phyloP scores from a whole-genome alignment of 139 green algal genomes.

The Trebouxia sp. region DNA sequence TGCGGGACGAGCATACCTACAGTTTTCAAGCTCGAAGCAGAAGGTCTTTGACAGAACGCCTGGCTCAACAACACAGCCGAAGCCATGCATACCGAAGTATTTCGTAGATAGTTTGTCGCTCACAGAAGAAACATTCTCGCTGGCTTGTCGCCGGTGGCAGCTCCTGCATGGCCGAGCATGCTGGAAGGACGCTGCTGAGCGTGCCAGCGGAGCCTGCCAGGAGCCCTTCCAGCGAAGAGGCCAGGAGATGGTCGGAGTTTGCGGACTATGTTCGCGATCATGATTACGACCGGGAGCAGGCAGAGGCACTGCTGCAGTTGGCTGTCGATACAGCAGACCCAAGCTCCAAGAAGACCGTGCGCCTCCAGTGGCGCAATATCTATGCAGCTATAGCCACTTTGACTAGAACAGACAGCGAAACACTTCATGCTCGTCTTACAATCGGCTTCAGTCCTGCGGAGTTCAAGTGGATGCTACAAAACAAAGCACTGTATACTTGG shows the following conservation, averaged over 20 bases:
- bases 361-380: not conserved
- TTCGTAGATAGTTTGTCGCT: too few species aligned
- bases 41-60: too few species aligned
- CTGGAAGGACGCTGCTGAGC: not conserved
- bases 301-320: not conserved
- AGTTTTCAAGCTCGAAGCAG: too few species aligned
- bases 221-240: not conserved
- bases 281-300: not conserved
- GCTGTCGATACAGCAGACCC: not conserved
- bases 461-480: conserved; percentile 24
- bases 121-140: too few species aligned
- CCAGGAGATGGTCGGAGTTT: not conserved
- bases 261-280: not conserved
- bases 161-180: conserved; percentile 11
- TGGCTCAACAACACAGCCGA: too few species aligned
- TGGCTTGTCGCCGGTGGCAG: too few species aligned
- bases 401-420: conserved; percentile 6
- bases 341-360: not conserved
- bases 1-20: too few species aligned
- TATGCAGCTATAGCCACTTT: conserved; percentile 13
- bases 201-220: not conserved
- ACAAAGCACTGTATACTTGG: conserved; percentile 12
- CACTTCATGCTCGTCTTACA: not conserved
- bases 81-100: too few species aligned
- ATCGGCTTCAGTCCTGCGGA: conserved; percentile 12